A percentile compares a stretch with the other conserved stretches of the same genome.
Conservation (phyloP, 371 early-diverging fungal species). For the Mucor ambiguus region DNA sequence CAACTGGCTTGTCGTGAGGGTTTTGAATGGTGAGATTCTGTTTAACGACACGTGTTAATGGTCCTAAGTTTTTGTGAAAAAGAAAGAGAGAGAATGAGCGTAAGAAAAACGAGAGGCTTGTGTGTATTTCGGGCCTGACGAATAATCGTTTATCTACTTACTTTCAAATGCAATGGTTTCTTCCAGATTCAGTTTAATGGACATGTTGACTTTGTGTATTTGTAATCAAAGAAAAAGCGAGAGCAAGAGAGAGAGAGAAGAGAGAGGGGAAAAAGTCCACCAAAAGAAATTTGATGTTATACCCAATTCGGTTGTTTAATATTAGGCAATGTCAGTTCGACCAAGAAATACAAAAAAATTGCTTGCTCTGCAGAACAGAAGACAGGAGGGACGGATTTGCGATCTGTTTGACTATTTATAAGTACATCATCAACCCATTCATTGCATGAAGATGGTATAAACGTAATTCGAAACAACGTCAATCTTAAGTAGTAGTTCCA, state of each 20-base stretch:
- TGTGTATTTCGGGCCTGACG: background rate
- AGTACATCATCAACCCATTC: background rate
- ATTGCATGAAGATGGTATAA: background rate
- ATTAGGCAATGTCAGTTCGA: background rate
- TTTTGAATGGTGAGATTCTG: conserved; percentile 60
- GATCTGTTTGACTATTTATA: background rate
- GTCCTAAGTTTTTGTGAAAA: conserved; percentile 49
- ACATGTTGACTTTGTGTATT: conserved; percentile 13
- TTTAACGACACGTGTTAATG: conserved; percentile 64
- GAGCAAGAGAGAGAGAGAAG: background rate
- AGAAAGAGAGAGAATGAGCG: background rate
- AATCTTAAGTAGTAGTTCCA: background rate
- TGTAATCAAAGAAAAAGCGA: background rate
- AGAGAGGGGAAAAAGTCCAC: background rate
- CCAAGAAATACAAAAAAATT: background rate
- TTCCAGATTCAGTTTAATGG: conserved; percentile 20
- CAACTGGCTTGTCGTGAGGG: conserved; percentile 56
- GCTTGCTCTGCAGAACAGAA: background rate
- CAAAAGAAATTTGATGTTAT: background rate
- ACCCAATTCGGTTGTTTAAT: background rate
- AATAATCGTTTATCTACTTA: conserved; percentile 10
- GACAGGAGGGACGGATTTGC: background rate
- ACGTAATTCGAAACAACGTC: background rate
- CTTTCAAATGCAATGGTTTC: conserved; percentile 25
- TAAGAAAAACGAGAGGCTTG: background rate